Conservation (phyloP, 164 flowering plant genomes). For the Magnolia officinalis region DNA sequence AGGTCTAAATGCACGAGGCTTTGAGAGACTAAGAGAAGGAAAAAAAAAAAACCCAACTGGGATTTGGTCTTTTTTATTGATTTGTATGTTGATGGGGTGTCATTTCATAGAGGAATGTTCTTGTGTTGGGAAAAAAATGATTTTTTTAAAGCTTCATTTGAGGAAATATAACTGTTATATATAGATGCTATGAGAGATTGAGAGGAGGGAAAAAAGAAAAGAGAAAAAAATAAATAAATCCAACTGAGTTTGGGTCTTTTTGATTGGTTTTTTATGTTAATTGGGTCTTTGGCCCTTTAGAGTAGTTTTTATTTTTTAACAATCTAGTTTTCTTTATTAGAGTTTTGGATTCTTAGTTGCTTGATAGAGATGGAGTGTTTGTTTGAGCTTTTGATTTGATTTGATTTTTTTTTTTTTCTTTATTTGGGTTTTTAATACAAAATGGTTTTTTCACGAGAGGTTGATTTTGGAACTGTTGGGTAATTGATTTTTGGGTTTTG, state of each 20-base stretch:
- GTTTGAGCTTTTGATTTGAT: not conserved
- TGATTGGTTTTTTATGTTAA: not conserved
- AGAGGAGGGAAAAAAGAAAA: not conserved
- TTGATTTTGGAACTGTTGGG: not conserved
- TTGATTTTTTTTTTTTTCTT: not conserved
- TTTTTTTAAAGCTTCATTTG: not conserved
- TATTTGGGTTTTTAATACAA: not conserved
- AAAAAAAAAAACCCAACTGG: not conserved
- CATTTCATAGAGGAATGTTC: not conserved
- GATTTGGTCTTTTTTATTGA: constrained; percentile 6
- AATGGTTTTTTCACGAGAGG: not conserved
- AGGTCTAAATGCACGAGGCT: constrained; percentile 14
- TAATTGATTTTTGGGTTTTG: not conserved
- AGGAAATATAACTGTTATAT: not conserved
- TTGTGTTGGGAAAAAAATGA: too few relatives aligned
- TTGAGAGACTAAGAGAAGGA: not conserved
- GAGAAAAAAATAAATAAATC: too few relatives aligned
- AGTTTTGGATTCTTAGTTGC: not conserved
- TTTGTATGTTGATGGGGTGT: not conserved
- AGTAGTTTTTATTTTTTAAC: not conserved
- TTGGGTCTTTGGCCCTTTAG: not conserved
- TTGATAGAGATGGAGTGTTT: not conserved
- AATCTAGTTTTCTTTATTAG: not conserved
- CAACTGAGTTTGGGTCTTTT: not conserved
- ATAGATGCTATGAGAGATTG: not conserved